Evolutionary conservation across 2,329 filamentous ascomycete genomes (phyloP).

Genomic region (Ceratocystis lukuohia): DNA sequence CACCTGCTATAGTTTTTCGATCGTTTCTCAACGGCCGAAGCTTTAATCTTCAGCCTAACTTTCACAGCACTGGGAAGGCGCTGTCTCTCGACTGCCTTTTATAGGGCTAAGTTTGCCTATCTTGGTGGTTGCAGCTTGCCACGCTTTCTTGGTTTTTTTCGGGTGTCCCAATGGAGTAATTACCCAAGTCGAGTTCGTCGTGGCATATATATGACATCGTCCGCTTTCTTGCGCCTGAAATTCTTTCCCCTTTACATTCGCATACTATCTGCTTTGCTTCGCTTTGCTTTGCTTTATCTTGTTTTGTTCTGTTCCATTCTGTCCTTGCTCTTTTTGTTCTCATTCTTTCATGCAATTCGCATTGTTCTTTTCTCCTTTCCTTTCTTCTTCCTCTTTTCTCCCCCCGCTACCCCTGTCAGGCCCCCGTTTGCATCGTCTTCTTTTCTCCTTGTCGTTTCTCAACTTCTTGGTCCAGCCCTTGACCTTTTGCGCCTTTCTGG

Average conservation of each 20-base stretch:
- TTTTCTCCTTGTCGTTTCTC: not conserved
- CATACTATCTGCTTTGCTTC: no score
- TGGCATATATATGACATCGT: not conserved
- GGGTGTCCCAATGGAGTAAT: not conserved
- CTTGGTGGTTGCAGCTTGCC: not conserved
- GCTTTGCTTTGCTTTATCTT: no score
- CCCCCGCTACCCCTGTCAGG: not conserved
- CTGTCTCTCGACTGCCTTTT: not conserved
- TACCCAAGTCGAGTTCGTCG: not conserved
- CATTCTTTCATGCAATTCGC: not conserved
- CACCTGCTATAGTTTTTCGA: not conserved
- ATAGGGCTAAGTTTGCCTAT: not conserved
- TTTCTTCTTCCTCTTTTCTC: not conserved
- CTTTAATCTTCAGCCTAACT: no score
- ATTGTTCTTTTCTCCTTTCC: not conserved
- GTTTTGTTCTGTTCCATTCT: not conserved
- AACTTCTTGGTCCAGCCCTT: not conserved
- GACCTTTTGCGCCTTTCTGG: not conserved
- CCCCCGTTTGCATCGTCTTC: constrained; percentile 1
- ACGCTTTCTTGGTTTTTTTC: not conserved
- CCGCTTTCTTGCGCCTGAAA: not conserved
- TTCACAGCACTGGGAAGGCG: not conserved
- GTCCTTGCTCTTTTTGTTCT: not conserved
- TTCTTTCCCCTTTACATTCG: no score
- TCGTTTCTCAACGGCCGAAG: not conserved